phyloP scores from a whole-genome alignment of 108 stramenopile genomes.

The Aurantiochytrium sp. region DNA sequence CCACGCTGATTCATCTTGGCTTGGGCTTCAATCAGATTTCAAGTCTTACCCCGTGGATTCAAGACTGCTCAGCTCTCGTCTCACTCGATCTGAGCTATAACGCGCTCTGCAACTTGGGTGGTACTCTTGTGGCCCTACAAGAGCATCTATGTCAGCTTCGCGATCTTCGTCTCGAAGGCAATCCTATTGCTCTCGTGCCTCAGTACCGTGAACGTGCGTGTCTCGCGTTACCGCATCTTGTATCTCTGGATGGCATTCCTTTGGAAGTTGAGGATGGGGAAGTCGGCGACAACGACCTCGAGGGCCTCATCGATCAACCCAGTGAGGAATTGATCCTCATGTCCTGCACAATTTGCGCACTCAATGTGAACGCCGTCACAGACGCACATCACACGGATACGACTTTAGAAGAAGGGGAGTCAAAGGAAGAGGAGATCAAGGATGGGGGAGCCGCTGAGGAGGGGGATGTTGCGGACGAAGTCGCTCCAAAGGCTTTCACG shows the following conservation, averaged over 20 bases:
- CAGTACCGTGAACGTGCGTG: not conserved
- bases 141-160: not conserved
- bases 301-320: not conserved
- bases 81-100: not conserved
- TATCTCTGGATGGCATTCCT: not conserved
- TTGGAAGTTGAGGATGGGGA: not conserved
- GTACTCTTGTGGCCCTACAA: not conserved
- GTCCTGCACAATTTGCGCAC: not conserved
- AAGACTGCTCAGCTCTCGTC: not conserved
- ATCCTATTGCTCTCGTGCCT: not conserved
- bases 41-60: not conserved
- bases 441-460: too few relatives aligned
- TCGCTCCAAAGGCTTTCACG: too few relatives aligned
- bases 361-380: not conserved
- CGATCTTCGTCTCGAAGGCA: not conserved
- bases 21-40: not conserved
- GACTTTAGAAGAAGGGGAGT: not conserved
- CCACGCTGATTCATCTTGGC: not conserved
- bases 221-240: not conserved
- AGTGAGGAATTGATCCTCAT: not conserved
- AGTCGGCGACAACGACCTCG: not conserved
- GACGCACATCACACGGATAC: not conserved
- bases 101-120: not conserved
- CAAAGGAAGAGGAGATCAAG: not conserved
- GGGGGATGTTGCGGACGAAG: too few relatives aligned